Conservation (phyloP, 495 filamentous ascomycete genomes). For the Sporormia fimetaria region DNA sequence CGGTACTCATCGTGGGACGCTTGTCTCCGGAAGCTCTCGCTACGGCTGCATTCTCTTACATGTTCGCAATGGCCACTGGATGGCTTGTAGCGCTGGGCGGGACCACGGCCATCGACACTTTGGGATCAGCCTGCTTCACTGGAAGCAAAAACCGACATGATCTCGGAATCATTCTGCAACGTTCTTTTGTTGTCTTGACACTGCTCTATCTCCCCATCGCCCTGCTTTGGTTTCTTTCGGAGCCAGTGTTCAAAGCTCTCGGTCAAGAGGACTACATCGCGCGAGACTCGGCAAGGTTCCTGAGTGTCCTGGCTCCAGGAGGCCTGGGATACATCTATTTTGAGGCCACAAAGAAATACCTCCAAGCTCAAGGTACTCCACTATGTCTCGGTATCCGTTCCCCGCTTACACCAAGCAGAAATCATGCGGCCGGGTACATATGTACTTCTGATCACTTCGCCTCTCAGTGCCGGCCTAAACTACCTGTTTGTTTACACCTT, state of each 20-base stretch:
- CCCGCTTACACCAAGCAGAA: conserved; percentile 36
- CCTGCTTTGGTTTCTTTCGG: conserved; percentile 65
- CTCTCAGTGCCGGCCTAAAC: conserved; percentile 64
- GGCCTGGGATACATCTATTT: conserved; percentile 88
- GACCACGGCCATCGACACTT: conserved; percentile 79
- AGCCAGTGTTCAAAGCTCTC: conserved; percentile 61
- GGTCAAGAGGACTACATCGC: conserved; percentile 75
- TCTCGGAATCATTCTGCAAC: conserved; percentile 70
- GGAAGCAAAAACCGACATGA: conserved; percentile 72
- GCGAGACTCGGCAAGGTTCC: conserved; percentile 59
- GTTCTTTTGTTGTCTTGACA: conserved; percentile 62
- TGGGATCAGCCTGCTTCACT: conserved; percentile 79
- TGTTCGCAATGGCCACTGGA: conserved; percentile 86
- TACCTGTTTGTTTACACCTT: conserved; percentile 70
- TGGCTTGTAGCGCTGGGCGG: conserved; percentile 91
- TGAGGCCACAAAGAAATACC: conserved; percentile 81
- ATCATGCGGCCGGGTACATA: conserved; percentile 86
- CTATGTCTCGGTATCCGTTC: not conserved
- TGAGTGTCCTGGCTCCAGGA: conserved; percentile 69
- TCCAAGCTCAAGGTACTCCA: conserved; percentile 69
- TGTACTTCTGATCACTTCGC: conserved; percentile 72
- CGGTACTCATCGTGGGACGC: conserved; percentile 73
- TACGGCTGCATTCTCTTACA: conserved; percentile 77
- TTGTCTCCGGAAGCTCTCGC: conserved; percentile 71
- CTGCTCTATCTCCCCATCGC: conserved; percentile 67